Conservation (phyloP, 805 yeast species). For the Kluyveromyces wickerhamii region DNA sequence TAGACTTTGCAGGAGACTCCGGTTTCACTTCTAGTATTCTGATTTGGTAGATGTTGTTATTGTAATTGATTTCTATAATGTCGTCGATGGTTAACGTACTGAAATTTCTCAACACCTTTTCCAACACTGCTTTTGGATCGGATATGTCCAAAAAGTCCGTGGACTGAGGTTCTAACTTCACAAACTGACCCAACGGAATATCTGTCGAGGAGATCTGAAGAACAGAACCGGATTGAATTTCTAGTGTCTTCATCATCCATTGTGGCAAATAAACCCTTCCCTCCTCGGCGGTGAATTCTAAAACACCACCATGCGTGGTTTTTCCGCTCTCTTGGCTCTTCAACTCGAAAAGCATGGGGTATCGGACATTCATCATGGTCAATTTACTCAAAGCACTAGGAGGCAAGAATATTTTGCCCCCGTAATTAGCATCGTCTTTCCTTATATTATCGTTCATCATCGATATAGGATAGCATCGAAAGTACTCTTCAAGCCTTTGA, state of each 20-base stretch:
- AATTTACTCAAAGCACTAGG: conserved; percentile 85
- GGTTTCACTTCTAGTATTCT: conserved; percentile 86
- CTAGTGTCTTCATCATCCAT: conserved; percentile 87
- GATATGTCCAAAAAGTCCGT: conserved; percentile 87
- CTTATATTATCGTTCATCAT: conserved; percentile 77
- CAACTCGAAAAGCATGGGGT: conserved; percentile 91
- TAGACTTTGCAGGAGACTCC: conserved; percentile 51
- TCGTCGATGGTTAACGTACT: conserved; percentile 82
- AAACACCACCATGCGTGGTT: conserved; percentile 83
- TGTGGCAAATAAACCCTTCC: conserved; percentile 92
- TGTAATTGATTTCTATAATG: conserved; percentile 76
- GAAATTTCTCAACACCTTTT: conserved; percentile 83
- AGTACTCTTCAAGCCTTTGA: conserved; percentile 71
- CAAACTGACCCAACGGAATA: conserved; percentile 79
- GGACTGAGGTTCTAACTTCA: conserved; percentile 91
- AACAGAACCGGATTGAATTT: conserved; percentile 70
- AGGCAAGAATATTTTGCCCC: conserved; percentile 94
- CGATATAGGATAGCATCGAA: conserved; percentile 84
- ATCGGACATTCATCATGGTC: conserved; percentile 84
- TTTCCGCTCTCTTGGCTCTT: conserved; percentile 53
- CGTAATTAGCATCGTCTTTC: conserved; percentile 75
- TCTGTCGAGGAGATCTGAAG: conserved; percentile 69
- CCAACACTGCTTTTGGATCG: conserved; percentile 95
- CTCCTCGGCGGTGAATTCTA: conserved; percentile 95
- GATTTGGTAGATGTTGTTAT: conserved; percentile 67